Base-by-base conservation (phyloP, 257 asterid species). In the Asclepias syriaca region DNA sequence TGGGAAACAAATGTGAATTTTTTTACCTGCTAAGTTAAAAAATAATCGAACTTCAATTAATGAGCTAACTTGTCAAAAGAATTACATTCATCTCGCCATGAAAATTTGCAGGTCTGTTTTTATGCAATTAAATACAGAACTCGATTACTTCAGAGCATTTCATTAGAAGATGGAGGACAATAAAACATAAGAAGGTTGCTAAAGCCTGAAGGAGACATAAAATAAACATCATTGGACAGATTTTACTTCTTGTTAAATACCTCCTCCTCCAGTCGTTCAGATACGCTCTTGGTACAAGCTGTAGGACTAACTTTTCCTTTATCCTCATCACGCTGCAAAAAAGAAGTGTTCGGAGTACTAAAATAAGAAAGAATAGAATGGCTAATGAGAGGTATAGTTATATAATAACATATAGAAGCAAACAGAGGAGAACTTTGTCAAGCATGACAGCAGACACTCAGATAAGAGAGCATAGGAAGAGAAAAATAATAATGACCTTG, bases 261-360 rank as follows among this genome's bases (percentile, higher is more conserved):
- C 99, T 91, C 96, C 78, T 88, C 98, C 74, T 89, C 89, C 76
- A 91, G 68, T 72, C 87, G 86, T 81, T 94, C 99, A 5, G 79
- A 75, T 66, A 91, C 84, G 55, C 87, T 88, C 87, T 84, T 91
- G 80, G 82, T 72, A 79, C 87, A 77, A 64, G 85, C 79, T 66
- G 87, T 78, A 74, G 91, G 77, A 66, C 88, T 76, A 78, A 75
- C 72, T 80, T 88, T 89, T 65, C 92, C 85, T 81, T 88, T 88
- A 55, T 91, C 96, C 79, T 84, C 99, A 53, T 89, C 95, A 79
- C 73, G 57, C 99, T 94, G 86, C 63, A 54, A 46, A 66, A 46
- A 66, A 71, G 34, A 32, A 37, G 53, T 5, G 81, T 14, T 67
- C 43, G 9, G 77, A 46, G 53, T 75, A 79, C 66, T 61, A 61